Evolutionary conservation across 192 early-diverging fungal species (phyloP), one percentile per base, ranked within the genome.

Genomic region (Gaertneriomyces semiglobifer): DNA sequence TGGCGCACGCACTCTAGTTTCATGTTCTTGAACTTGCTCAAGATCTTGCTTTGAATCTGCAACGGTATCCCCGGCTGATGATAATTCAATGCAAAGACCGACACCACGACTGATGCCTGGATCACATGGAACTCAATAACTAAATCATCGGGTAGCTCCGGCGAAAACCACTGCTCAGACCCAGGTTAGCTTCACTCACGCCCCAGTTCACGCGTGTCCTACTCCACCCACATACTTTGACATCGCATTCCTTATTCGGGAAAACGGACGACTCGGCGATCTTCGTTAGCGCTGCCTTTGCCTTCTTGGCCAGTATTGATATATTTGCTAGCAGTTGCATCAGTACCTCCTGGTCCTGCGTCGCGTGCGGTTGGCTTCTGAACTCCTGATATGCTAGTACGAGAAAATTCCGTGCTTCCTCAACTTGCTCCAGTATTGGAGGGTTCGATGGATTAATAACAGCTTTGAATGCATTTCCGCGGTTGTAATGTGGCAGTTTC

Each of bases 111-210:
- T 11, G 64, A 54, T 48, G 55, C 53, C 2, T 58, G 54, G 38
- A 59, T 62, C 14, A 77, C 67, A 44, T 57, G 64, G 44, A 79
- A 74, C 58, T 79, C 74, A 46, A 77, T 58, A 0, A 79, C 59
- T 4, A 79, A 65, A 56, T 79, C 78, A 9, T 79, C 74, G 2
- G 78, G 69, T n/a, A 79, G 65, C 7, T 79, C 74, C 2, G 78
- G 78, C n/a, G 63, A 16, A 61, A 79, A 79, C 2, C 9, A 9
- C 77, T 79, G 48, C 48, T n/a, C 25, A 69, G 14, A 38, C 7
- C 12, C 19, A 20, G 8, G 7, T 55, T 8, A 57, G 25, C 25
- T 33, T 33, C 11, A 42, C 40, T 25, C 9, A 20, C 9, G n/a
- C n/a, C 8, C 0, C 19, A 5, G 12, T 6, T 16, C 25, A 33